These are phyloP conservation scores for Lotus japonicus DNA, from an alignment of 306 rosid species.

Conservation along the genomic window DNA sequence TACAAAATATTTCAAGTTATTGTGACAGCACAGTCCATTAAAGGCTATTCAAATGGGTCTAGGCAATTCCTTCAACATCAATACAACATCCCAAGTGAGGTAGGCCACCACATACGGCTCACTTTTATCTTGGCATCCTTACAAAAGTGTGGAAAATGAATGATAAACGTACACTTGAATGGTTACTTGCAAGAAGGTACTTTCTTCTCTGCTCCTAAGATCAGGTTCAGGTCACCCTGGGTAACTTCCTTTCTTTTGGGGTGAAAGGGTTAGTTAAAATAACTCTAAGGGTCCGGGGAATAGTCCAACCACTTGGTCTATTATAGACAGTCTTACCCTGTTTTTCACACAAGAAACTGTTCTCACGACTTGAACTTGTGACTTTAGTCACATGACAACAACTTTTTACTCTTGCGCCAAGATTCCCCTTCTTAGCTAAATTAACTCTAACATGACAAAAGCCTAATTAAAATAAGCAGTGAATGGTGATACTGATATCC, in stretches of 20 bases:
- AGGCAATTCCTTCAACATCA: constrained; percentile 31
- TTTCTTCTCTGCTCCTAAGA: constrained; percentile 28
- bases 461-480: constrained; percentile 26
- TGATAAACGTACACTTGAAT: constrained; percentile 9
- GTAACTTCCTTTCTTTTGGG: constrained; percentile 17
- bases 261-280: constrained; percentile 21
- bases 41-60: constrained; percentile 17
- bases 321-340: too few relatives aligned
- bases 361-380: too few relatives aligned
- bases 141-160: constrained; percentile 21
- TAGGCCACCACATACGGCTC: constrained; percentile 31
- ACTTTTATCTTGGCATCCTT: constrained; percentile 22
- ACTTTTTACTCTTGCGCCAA: too few relatives aligned
- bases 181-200: constrained; percentile 25
- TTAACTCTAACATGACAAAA: constrained; percentile 27
- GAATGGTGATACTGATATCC: background rate
- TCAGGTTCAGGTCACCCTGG: constrained; percentile 26
- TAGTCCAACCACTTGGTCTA: too few relatives aligned
- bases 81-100: constrained; percentile 34
- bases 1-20: constrained; percentile 23
- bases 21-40: constrained; percentile 30
- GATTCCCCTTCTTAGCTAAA: background rate
- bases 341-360: too few relatives aligned
- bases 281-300: too few relatives aligned
- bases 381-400: too few relatives aligned